phyloP scores from a whole-genome alignment of 345 rosid genomes.

The Aquilaria malaccensis region DNA sequence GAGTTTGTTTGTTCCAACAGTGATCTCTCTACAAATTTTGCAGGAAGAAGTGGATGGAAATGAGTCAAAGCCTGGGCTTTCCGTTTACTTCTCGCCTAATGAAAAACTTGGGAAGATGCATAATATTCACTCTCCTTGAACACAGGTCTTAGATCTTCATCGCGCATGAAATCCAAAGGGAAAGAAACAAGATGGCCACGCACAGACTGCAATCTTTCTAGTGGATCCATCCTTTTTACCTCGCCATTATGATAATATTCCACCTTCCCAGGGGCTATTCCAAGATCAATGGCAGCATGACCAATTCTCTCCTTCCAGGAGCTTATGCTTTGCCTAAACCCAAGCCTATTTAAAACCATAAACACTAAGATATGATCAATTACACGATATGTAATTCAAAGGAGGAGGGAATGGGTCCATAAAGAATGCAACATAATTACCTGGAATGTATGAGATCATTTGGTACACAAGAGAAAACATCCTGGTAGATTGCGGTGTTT shows the following conservation, averaged over 20 bases:
- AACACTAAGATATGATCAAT: not conserved
- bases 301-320: conserved; percentile 67
- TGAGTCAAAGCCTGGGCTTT: too few relatives aligned
- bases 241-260: conserved; percentile 64
- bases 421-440: conserved; percentile 18
- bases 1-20: too few relatives aligned
- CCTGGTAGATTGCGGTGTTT: conserved; percentile 76
- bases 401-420: too few relatives aligned
- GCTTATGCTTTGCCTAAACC: conserved; percentile 52
- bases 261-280: conserved; percentile 67
- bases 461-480: conserved; percentile 80
- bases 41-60: too few relatives aligned
- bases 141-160: conserved; percentile 81
- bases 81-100: conserved; percentile 21
- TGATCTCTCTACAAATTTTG: too few relatives aligned
- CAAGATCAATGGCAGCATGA: conserved; percentile 75
- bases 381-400: too few relatives aligned
- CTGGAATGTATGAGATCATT: conserved; percentile 81
- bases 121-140: conserved; percentile 90
- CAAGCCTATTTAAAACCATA: conserved; percentile 29
- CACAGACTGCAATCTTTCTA: conserved; percentile 52
- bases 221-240: conserved; percentile 37
- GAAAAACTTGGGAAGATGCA: conserved; percentile 80
- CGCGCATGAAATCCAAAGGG: conserved; percentile 83
- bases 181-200: conserved; percentile 82